Conservation (phyloP, 345 rosid genomes). For the Gossypium anomalum region DNA sequence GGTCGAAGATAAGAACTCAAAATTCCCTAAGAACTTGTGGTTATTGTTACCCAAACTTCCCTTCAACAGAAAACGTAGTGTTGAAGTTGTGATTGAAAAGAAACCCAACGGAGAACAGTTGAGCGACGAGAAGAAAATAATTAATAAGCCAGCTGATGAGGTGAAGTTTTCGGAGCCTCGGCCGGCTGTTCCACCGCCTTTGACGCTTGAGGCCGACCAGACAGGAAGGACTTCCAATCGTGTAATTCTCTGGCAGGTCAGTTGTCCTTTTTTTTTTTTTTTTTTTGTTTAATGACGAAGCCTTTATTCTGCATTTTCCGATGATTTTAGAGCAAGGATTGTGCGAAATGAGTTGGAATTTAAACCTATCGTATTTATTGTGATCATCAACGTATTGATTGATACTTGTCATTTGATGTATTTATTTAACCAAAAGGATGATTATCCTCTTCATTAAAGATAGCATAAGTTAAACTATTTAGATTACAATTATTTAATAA, state of each 20-base stretch:
- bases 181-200: conserved; percentile 27
- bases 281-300: background rate
- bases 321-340: background rate
- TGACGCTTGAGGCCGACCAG: conserved; percentile 27
- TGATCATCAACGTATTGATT: no score
- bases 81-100: conserved; percentile 4
- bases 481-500: no score
- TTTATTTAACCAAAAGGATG: no score
- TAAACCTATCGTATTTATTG: no score
- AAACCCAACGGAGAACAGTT: background rate
- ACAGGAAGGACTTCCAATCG: conserved; percentile 12
- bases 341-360: no score
- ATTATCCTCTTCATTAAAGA: no score
- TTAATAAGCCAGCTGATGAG: conserved; percentile 14
- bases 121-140: background rate
- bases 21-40: conserved; percentile 10
- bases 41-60: background rate
- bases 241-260: conserved; percentile 23
- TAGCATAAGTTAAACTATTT: no score
- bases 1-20: background rate
- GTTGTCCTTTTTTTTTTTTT: background rate
- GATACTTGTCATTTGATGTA: no score
- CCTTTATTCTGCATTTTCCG: background rate
- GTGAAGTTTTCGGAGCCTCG: conserved; percentile 27
- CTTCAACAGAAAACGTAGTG: background rate